Percentiles rank a stretch among this genome's conserved stretches.
These are phyloP conservation scores for Apophysomyces sp. DNA, from an alignment of 371 early-diverging fungal species.

Conservation along the genomic window DNA sequence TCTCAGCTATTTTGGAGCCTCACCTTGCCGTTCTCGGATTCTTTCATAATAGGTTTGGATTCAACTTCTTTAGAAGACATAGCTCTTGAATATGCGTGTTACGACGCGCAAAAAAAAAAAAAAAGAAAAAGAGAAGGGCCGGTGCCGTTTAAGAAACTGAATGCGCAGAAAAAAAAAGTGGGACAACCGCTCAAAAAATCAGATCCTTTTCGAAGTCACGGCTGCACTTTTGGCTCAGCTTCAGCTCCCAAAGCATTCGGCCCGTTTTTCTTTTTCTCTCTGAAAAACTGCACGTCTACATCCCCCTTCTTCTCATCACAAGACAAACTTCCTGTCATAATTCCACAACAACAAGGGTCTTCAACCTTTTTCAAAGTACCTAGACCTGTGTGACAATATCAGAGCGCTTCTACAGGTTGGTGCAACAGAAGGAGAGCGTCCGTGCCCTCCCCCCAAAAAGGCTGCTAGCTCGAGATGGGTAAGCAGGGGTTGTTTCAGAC, in stretches of 20 bases:
- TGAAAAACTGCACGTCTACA: too few species aligned
- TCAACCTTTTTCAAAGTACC: too few species aligned
- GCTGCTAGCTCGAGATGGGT: too few species aligned
- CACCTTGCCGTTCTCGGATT: neutral
- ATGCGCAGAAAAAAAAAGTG: neutral
- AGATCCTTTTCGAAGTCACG: slow-evolving; percentile 1
- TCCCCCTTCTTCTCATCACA: too few species aligned
- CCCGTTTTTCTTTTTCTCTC: neutral
- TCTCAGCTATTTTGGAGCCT: neutral
- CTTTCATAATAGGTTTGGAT: neutral
- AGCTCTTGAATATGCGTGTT: neutral
- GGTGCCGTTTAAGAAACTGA: neutral
- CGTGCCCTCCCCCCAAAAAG: too few species aligned
- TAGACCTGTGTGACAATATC: too few species aligned
- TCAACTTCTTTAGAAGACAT: neutral
- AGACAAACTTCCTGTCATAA: too few species aligned
- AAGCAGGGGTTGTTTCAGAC: too few species aligned
- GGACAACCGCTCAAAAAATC: neutral
- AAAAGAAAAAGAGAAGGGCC: neutral
- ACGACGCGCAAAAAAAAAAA: neutral
- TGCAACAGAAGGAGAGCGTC: too few species aligned
- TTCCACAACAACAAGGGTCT: too few species aligned
- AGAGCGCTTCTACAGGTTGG: too few species aligned
- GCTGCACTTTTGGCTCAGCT: neutral
- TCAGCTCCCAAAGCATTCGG: neutral